These are phyloP conservation scores for Wallacemonas sp. DNA, from an alignment of 208 protist genomes.

Conservation along the genomic window DNA sequence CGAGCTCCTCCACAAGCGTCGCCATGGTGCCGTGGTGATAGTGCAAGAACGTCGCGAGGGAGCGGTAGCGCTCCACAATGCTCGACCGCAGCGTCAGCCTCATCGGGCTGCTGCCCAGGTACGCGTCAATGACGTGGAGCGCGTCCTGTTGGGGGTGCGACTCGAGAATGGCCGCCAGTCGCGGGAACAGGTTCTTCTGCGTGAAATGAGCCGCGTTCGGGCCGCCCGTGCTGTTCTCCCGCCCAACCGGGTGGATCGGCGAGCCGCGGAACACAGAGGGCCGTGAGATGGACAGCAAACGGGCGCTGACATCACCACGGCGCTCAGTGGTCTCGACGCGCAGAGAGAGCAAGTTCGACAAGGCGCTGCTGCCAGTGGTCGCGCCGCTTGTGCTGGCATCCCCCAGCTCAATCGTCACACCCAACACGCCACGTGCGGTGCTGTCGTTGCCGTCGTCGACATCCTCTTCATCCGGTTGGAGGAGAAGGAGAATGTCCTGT, in stretches of 20 bases:
- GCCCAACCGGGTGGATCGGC: constrained; percentile 12
- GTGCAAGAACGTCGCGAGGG: constrained; percentile 55
- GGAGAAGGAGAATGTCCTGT: constrained; percentile 57
- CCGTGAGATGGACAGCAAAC: constrained; percentile 26
- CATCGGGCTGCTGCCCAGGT: constrained; percentile 22
- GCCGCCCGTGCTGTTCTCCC: constrained; percentile 14
- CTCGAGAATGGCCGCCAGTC: constrained; percentile 40
- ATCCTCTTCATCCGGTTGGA: constrained; percentile 54
- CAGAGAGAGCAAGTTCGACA: constrained; percentile 61
- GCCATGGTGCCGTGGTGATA: constrained; percentile 66
- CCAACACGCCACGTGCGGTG: constrained; percentile 26
- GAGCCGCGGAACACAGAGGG: not conserved
- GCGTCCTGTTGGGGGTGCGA: constrained; percentile 33
- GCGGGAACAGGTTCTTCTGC: constrained; percentile 42
- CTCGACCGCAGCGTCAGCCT: constrained; percentile 25
- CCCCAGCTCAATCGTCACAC: constrained; percentile 21
- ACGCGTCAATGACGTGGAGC: constrained; percentile 33
- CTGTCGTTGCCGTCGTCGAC: constrained; percentile 26
- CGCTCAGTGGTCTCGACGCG: constrained; percentile 76
- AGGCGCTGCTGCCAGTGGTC: not conserved
- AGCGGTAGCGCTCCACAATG: constrained; percentile 50
- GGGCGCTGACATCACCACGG: constrained; percentile 37
- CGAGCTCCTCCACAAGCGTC: constrained; percentile 62
- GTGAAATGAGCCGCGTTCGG: constrained; percentile 22
- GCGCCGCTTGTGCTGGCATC: not conserved